Base-by-base conservation (phyloP, 495 filamentous ascomycete species). In the Hypoxylon cercidicola region DNA sequence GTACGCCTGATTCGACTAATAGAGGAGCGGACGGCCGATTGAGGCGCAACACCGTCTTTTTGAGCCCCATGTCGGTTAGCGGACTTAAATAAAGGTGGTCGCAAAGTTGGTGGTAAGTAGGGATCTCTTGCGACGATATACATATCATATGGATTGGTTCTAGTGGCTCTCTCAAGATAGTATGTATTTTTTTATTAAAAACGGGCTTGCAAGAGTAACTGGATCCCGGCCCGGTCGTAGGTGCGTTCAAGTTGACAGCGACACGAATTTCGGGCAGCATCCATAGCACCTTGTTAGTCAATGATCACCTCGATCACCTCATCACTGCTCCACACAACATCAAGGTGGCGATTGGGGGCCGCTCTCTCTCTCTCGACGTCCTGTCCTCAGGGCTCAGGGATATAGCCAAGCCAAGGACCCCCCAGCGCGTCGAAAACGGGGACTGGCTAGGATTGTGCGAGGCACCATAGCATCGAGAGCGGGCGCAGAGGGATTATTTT, bases 281-380 rank as follows among this genome's bases (percentile, higher is more conserved):
- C 55, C 44, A 68, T 63, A 68, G 43, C 65, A 68, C 65, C 59
- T 63, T 68, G 60, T 63, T 68, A 68, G 55, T 68, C 65, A 68
- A 68, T 63, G 59, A 68, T 68, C 65, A 68, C 49, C 55, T 63
- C 50, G 28, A 68, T 68, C 65, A 68, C 65, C 59, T 68, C 64
- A 68, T 68, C 54, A 18, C 37, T 57, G 37, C 55, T 63, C 65
- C 59, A 63, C 65, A 63, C 54, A 45, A 15, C 28, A 10, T 28
- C 54, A 34, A 60, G n/a, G 60, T 68, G 65, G 65, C 65, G 50
- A 68, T 68, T 68, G 55, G 55, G 65, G 54, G 37, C 50, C 25
- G 25, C 25, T 32, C 43, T 60, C 50, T 48, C n/a, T n/a, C n/a
- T n/a, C n/a, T 40, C 4, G 39, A 51, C 39, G 35, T 46, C 28